Evolutionary conservation across 139 green algal species (phyloP), one percentile per base, ranked within the genome.

Genomic region (Micromonas commoda): DNA sequence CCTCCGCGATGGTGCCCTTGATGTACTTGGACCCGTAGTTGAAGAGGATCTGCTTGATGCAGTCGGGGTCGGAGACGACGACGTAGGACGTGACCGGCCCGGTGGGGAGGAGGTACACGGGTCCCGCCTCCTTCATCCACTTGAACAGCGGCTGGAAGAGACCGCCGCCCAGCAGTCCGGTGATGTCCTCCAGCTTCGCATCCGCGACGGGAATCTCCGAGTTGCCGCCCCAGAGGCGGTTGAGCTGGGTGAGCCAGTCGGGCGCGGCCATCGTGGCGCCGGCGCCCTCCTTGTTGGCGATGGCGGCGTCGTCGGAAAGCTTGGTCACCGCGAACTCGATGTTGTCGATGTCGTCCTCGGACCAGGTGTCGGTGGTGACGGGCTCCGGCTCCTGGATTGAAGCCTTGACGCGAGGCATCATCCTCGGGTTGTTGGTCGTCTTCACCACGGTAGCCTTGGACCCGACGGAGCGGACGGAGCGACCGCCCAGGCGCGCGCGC

Each of bases 181-280:
- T 84, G 66, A 99, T 97, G 84, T 99, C 93, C 1, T 96, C 92
- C 21, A 94, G 90, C 85, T 96, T 92, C 34, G 95, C 94, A 77
- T 97, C 86, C 0, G 93, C 95, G 24, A 98, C 92, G 1, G 95
- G 95, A n/a, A 97, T 90, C 64, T 97, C 94, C 38, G 87, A 90
- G 73, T 93, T 94, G 67, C 92, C 92, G 54, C 88, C 88, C 92
- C 92, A 97, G 4, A 96, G 81, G 57, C 91, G 83, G 76, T 91
- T 92, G 0, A 97, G 85, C 85, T 96, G 87, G 19, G 92, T 96
- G 31, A 97, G 84, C 93, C 93, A 97, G 23, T 85, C 91, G 26
- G 93, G 92, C 57, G 83, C 91, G 21, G 85, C 86, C 45, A 90
- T 89, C 4, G 86, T 91, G 0, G 60, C 74, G 20, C 92, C 92